Evolutionary conservation across 2,329 filamentous ascomycete species (phyloP).

Genomic region (Aspergillus luchuensis): DNA sequence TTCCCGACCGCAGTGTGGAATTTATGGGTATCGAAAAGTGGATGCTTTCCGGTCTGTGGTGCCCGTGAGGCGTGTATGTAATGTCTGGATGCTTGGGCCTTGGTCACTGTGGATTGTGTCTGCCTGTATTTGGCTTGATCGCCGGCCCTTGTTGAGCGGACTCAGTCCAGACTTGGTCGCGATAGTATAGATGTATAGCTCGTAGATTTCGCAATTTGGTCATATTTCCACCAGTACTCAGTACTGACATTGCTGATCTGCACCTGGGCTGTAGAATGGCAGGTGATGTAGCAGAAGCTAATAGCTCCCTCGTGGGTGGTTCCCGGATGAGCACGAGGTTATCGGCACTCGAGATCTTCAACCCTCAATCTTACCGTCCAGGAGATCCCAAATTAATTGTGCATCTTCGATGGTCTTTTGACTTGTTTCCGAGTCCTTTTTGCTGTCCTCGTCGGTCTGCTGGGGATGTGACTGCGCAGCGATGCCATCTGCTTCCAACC

Average conservation of each 20-base stretch:
- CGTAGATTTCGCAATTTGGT: neutral
- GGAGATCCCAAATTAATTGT: conserved; percentile 41
- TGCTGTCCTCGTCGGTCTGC: conserved; percentile 6
- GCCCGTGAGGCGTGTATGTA: neutral
- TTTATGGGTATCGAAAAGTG: neutral
- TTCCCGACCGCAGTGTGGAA: conserved; percentile 10
- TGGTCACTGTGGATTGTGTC: neutral
- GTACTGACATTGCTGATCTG: neutral
- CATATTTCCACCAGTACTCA: no score
- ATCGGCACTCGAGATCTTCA: neutral
- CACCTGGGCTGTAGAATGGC: neutral
- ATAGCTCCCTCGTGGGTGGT: neutral
- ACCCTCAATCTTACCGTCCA: conserved; percentile 34
- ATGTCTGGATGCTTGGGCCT: neutral
- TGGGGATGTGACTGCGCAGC: conserved; percentile 21
- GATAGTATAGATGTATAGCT: neutral
- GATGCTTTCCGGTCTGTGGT: neutral
- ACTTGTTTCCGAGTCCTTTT: conserved; percentile 14
- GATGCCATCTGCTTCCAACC: conserved; percentile 34
- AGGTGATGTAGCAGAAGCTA: neutral
- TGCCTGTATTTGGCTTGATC: neutral
- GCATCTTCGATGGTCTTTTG: conserved; percentile 32
- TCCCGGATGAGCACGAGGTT: neutral
- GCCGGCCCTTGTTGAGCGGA: neutral
- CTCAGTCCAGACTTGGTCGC: neutral